phyloP scores from a whole-genome alignment of 441 rosid species.

The Aquilaria agallochum region DNA sequence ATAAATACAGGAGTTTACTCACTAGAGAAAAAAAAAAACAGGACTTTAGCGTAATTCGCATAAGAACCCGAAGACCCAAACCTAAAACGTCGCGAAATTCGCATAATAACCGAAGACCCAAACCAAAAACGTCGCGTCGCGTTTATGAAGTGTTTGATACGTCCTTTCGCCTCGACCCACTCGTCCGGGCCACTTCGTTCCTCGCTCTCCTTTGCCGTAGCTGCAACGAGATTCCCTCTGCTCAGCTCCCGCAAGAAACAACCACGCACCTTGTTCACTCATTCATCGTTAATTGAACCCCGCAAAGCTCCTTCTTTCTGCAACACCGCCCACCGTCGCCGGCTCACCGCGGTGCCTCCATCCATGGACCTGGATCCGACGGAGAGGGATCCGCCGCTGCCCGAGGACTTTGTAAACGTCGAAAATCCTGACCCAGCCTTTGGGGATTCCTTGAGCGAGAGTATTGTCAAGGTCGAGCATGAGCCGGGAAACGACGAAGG shows the following conservation, averaged over 20 bases:
- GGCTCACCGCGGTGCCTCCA: slow-evolving; percentile 12
- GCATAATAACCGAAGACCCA: no score
- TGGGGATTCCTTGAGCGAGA: slow-evolving; percentile 58
- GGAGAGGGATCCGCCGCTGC: slow-evolving; percentile 31
- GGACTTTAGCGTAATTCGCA: no score
- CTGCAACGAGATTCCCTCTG: slow-evolving; percentile 1
- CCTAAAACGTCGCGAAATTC: no score
- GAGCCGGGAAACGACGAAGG: slow-evolving; percentile 27
- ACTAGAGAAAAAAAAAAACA: no score
- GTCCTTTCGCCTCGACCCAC: slow-evolving; percentile 18
- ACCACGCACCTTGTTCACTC: not conserved
- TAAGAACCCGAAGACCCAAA: no score
- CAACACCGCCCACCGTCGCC: slow-evolving; percentile 9
- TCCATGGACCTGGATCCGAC: slow-evolving; percentile 38
- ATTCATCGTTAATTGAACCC: slow-evolving; percentile 8
- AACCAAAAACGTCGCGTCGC: no score
- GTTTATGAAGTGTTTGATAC: slow-evolving; percentile 34
- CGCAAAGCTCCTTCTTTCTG: slow-evolving; percentile 12
- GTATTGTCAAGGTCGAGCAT: slow-evolving; percentile 72
- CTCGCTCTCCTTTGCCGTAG: not conserved
- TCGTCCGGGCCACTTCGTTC: slow-evolving; percentile 22
- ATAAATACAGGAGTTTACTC: no score
- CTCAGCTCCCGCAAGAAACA: not conserved
- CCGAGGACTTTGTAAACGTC: slow-evolving; percentile 82
- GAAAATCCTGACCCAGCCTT: slow-evolving; percentile 46